Conservation (phyloP, 345 rosid species). For the Syzygium grande region DNA sequence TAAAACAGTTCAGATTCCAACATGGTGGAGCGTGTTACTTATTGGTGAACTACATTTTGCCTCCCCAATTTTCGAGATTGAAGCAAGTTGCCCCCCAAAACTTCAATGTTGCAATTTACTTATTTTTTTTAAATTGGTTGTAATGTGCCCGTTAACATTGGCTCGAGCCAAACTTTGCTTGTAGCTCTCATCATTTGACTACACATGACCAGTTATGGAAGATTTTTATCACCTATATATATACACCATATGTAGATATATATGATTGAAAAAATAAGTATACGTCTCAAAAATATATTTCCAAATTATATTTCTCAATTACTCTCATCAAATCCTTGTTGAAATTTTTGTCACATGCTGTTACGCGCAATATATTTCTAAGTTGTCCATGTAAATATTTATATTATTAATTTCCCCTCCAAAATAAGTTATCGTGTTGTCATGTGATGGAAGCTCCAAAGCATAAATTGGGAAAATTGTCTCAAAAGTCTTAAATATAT, state of each 20-base stretch:
- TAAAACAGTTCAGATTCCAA: neutral
- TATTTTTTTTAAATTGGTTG: neutral
- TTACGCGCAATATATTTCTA: neutral
- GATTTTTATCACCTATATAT: neutral
- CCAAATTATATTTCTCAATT: neutral
- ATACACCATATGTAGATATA: neutral
- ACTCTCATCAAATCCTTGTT: neutral
- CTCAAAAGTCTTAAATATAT: neutral
- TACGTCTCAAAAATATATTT: neutral
- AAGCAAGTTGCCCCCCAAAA: neutral
- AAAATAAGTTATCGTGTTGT: neutral
- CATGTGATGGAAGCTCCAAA: rapidly evolving
- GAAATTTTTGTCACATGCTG: neutral
- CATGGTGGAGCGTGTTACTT: neutral
- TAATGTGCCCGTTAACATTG: neutral
- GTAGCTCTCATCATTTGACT: neutral
- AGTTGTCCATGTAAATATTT: neutral
- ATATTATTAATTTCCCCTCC: neutral
- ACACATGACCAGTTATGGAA: neutral
- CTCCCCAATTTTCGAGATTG: neutral
- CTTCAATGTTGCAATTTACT: neutral
- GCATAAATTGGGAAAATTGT: neutral
- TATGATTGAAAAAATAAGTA: neutral
- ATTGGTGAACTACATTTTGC: neutral
- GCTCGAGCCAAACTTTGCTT: neutral